Base-by-base conservation (phyloP, 805 yeast genomes). In the Yarrowia porcina region DNA sequence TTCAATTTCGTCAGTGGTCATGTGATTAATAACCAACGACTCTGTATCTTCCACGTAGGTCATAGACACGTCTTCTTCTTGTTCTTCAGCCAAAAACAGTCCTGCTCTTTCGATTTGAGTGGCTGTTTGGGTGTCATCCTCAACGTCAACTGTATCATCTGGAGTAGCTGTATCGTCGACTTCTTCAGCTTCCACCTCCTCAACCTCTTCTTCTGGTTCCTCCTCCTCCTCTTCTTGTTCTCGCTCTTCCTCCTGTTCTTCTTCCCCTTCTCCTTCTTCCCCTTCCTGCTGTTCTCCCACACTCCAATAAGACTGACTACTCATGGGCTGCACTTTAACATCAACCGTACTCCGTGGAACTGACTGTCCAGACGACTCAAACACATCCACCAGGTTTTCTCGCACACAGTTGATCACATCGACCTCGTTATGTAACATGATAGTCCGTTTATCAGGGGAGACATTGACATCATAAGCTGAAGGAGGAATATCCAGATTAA, bases 361-460 rank as follows among this genome's bases (percentile, higher is more conserved):
- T 1, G 68, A 64, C 61, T 76, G 80, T 11, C 66, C 69, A 21
- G 75, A 72, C 0, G 65, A 59, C 20, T 81, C 78, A 69, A 82
- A 89, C 63, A 81, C 79, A 0, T 72, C 71, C 0, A 70, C 68
- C 17, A 92, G 68, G n/a, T 76, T 72, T n/a, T 77, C 81, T 61
- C 83, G 77, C 5, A 93, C 66, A 1, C 75, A 74, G 33, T 85
- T 88, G 4, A 88, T 67, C 1, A 92, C 71, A n/a, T 75, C 71
- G 3, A 73, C 71, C 72, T 92, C 97, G 65, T 84, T 78, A 64
- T 86, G 90, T 1, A 91, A 70, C 68, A 89, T 70, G 1, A 92
- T 79, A 2, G 84, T 82, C 60, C 93, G 78, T 71, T 94, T 94
- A 72, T 94, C 97, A 0, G 99, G 98, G 0, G 97, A 86, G 0